Evolutionary conservation across 192 early-diverging fungal species (phyloP), one percentile per base, ranked within the genome.

Genomic region (Coemansia sp.): DNA sequence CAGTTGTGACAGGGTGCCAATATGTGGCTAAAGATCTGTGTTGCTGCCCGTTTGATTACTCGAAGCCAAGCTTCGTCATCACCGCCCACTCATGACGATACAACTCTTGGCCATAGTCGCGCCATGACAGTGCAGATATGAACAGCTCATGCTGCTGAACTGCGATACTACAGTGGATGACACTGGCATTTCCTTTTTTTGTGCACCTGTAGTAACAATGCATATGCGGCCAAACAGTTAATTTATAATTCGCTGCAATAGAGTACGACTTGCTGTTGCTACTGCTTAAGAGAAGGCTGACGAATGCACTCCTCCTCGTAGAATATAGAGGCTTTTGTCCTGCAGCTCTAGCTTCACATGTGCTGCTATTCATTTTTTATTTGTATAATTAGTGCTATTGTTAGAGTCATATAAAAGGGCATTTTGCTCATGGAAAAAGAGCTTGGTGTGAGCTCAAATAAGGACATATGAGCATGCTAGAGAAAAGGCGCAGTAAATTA

Each of bases 191-290:
- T n/a, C 14, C 17, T 17, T 55, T 14, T 32, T 37, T 60, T 38
- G 58, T 17, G 58, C 33, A 2, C 58, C 8, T 61, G 59, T 19
- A 61, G 59, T 61, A 61, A 61, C 59, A 39, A 61, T 61, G 59
- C 38, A 61, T 61, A 61, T 61, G 59, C 59, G 26, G 59, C 3
- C 59, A 38, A 14, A 38, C 59, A 61, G 59, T 61, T 61, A 61
- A 38, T 61, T 21, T 61, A 19, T 23, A 61, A 23, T 61, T 40
- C 16, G 35, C 9, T 17, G 57, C 33, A 53, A 53, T 53, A 28
- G 52, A 46, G 4, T n/a, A 46, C 44, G 16, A 37, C 33, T 21
- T 59, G 33, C 9, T 19, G 6, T 55, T 19, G 35, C 21, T 61
- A 61, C 59, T 61, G 59, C 55, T 30, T 17, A 4, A 58, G 17